These are phyloP conservation scores for Naganishia vishniacii DNA, from an alignment of 768 basidiomycete species.

Conservation along the genomic window DNA sequence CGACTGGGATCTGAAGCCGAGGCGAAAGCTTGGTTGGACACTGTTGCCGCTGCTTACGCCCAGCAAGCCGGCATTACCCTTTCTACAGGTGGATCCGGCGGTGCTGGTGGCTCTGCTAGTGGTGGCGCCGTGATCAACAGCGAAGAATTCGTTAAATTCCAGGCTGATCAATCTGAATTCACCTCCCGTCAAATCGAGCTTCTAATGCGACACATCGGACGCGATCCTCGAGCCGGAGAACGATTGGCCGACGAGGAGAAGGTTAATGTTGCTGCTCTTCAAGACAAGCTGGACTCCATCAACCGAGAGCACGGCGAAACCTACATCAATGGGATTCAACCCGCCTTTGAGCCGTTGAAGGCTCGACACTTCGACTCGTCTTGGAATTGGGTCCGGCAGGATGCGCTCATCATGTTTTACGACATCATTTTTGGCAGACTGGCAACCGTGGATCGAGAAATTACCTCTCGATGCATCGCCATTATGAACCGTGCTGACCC, in stretches of 20 bases:
- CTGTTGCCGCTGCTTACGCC: conserved; percentile 76
- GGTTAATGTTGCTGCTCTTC: conserved; percentile 63
- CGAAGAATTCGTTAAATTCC: conserved; percentile 96
- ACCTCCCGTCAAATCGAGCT: conserved; percentile 89
- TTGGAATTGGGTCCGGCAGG: conserved; percentile 99
- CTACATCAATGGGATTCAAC: conserved; percentile 92
- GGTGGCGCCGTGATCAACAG: conserved; percentile 86
- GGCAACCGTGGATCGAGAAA: conserved; percentile 69
- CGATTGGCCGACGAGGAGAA: conserved; percentile 83
- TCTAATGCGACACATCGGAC: conserved; percentile 91
- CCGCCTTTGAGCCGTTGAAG: conserved; percentile 87
- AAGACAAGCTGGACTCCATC: conserved; percentile 81
- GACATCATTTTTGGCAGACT: conserved; percentile 95
- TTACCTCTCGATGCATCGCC: conserved; percentile 88
- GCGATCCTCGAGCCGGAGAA: conserved; percentile 87
- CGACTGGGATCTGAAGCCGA: conserved; percentile 84
- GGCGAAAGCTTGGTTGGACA: conserved; percentile 88
- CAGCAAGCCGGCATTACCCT: conserved; percentile 82
- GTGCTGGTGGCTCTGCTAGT: conserved; percentile 57
- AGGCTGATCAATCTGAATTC: conserved; percentile 84
- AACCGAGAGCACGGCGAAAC: conserved; percentile 84
- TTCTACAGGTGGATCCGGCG: conserved; percentile 61
- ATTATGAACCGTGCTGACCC: conserved; percentile 97
- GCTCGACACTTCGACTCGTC: conserved; percentile 97
- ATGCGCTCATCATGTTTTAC: conserved; percentile 92